Percentiles rank a stretch among this genome's conserved stretches.
Conservation (phyloP, 306 rosid species). For the Trifolium subterraneum region DNA sequence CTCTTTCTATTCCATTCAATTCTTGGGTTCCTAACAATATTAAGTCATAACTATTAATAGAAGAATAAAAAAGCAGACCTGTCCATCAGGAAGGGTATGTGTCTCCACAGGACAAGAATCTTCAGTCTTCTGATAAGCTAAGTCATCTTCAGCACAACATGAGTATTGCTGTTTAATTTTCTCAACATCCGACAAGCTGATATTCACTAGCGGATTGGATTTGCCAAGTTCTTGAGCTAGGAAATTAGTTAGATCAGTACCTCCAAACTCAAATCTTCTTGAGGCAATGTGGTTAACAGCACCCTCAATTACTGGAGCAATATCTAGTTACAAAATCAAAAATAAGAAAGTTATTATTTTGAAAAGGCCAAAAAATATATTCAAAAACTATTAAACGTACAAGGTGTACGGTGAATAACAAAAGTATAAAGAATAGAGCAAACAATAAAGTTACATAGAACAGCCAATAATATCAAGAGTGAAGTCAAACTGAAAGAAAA, state of each 20-base stretch:
- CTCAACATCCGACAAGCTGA: constrained; percentile 80
- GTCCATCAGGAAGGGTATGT: constrained; percentile 97
- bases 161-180: constrained; percentile 86
- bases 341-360: not conserved
- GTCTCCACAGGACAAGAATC: constrained; percentile 70
- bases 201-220: constrained; percentile 73
- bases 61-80: constrained; percentile 60
- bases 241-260: constrained; percentile 78
- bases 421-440: too few species aligned
- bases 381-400: too few species aligned
- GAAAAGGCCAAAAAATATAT: too few species aligned
- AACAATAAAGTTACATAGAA: constrained; percentile 12
- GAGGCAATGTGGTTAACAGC: constrained; percentile 99
- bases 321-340: constrained; percentile 61
- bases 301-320: constrained; percentile 98
- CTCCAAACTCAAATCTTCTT: constrained; percentile 96
- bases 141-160: constrained; percentile 92
- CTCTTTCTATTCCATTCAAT: too few species aligned
- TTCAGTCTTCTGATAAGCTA: constrained; percentile 75
- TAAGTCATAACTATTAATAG: constrained; percentile 2
- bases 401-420: too few species aligned
- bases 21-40: not conserved
- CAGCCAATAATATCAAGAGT: constrained; percentile 22
- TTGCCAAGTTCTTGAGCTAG: constrained; percentile 89
- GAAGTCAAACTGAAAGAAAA: constrained; percentile 20